These are phyloP conservation scores for Xylaria sp. DNA, from an alignment of 2,329 filamentous ascomycete species.

Conservation along the genomic window DNA sequence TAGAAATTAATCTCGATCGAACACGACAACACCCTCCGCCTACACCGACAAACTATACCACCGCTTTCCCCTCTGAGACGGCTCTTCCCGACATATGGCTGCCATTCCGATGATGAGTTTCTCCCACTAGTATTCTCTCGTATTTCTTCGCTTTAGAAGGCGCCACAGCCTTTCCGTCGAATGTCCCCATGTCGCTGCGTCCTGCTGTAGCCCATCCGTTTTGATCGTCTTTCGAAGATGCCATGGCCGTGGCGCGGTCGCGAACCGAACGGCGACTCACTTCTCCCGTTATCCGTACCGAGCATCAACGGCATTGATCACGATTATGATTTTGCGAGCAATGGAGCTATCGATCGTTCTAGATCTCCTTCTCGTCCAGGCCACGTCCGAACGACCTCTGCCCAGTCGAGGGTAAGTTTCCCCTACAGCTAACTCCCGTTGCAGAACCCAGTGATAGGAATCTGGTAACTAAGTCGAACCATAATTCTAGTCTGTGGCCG, in stretches of 20 bases:
- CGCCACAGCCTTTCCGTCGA: slow-evolving; percentile 26
- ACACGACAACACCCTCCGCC: slow-evolving; percentile 10
- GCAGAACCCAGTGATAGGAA: neutral
- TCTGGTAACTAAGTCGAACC: slow-evolving; percentile 15
- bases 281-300: slow-evolving; percentile 53
- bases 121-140: slow-evolving; percentile 1
- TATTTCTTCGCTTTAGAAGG: slow-evolving; percentile 12
- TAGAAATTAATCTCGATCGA: slow-evolving; percentile 16
- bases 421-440: slow-evolving; percentile 13
- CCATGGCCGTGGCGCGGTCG: slow-evolving; percentile 53
- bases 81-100: slow-evolving; percentile 17
- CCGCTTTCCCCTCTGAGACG: slow-evolving; percentile 7
- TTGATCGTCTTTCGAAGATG: slow-evolving; percentile 48
- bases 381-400: slow-evolving; percentile 63
- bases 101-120: slow-evolving; percentile 29
- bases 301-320: slow-evolving; percentile 49
- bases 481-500: slow-evolving; percentile 61
- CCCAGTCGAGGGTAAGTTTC: slow-evolving; percentile 64
- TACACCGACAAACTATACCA: slow-evolving; percentile 3
- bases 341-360: slow-evolving; percentile 50
- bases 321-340: slow-evolving; percentile 43
- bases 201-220: slow-evolving; percentile 39
- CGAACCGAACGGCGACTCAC: slow-evolving; percentile 50
- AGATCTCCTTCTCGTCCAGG: slow-evolving; percentile 50
- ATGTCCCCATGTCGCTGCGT: slow-evolving; percentile 42